These are phyloP conservation scores for Ceratobasidium sp. DNA, from an alignment of 1,284 basidiomycete genomes.

Conservation along the genomic window DNA sequence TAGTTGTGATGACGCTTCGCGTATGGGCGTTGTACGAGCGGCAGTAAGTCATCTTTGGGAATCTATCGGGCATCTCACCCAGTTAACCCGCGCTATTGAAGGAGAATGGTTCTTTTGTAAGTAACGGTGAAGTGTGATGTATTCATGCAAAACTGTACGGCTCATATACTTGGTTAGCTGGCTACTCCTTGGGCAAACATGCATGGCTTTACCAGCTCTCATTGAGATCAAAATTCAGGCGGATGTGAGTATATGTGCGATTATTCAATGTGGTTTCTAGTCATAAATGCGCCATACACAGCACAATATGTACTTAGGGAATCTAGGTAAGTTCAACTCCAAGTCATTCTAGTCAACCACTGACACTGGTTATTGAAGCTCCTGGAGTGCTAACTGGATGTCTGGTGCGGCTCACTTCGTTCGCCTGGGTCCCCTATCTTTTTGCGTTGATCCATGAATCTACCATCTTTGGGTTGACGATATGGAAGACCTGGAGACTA, in stretches of 20 bases:
- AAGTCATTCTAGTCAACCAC: too few species aligned
- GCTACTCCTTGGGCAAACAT: background rate
- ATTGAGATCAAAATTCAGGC: constrained; percentile 2
- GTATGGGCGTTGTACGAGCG: constrained; percentile 6
- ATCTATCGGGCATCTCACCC: background rate
- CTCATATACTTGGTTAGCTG: background rate
- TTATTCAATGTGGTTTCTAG: background rate
- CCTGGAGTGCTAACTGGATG: constrained; percentile 23
- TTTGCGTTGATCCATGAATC: constrained; percentile 9
- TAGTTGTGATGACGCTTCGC: constrained; percentile 6
- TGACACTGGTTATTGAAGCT: background rate
- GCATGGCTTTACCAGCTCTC: background rate
- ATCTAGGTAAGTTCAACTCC: background rate
- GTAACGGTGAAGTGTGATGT: background rate
- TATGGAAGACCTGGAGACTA: constrained; percentile 3
- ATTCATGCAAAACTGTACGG: background rate
- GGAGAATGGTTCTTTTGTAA: background rate
- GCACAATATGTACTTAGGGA: constrained; percentile 10
- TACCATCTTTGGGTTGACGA: constrained; percentile 5
- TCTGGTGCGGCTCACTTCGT: constrained; percentile 5
- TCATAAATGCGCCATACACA: background rate
- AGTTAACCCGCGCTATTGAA: background rate
- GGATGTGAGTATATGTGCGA: constrained; percentile 23
- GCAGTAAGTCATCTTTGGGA: background rate
- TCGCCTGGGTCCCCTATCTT: constrained; percentile 21